Conservation (phyloP, 2,329 filamentous ascomycete species). For the Colletotrichum paranaense region DNA sequence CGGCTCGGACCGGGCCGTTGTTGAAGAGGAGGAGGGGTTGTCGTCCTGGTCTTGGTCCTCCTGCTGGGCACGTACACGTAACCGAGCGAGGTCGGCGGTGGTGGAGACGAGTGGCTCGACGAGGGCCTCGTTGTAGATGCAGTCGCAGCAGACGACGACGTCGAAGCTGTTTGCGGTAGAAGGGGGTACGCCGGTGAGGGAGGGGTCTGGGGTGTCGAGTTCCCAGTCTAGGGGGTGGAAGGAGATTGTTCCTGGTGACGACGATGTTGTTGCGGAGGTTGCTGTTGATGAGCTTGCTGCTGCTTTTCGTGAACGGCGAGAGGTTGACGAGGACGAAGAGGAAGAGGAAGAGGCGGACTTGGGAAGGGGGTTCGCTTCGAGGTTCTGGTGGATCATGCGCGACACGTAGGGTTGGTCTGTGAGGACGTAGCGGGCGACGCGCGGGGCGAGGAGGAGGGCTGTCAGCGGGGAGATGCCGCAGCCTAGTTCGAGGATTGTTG, state of each 20-base stretch:
- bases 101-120: constrained; percentile 85
- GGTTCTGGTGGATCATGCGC: constrained; percentile 80
- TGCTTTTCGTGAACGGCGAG: constrained; percentile 23
- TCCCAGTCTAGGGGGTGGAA: constrained; percentile 88
- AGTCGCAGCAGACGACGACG: constrained; percentile 86
- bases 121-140: constrained; percentile 92
- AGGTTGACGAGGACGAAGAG: not conserved
- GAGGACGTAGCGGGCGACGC: constrained; percentile 75
- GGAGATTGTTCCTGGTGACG: constrained; percentile 53
- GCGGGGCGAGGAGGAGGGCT: constrained; percentile 73
- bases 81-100: constrained; percentile 77
- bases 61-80: constrained; percentile 53
- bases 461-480: constrained; percentile 88
- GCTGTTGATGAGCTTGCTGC: constrained; percentile 19
- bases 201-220: constrained; percentile 62
- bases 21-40: constrained; percentile 1
- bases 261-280: not conserved
- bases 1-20: constrained; percentile 47
- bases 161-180: constrained; percentile 67
- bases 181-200: constrained; percentile 48
- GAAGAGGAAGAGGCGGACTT: constrained; percentile 25
- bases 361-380: constrained; percentile 67
- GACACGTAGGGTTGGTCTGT: constrained; percentile 92
- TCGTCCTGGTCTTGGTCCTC: constrained; percentile 14
- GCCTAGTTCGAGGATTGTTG: constrained; percentile 83